These are phyloP conservation scores for Cladosporium velox DNA, from an alignment of 2,329 filamentous ascomycete genomes.

Conservation along the genomic window DNA sequence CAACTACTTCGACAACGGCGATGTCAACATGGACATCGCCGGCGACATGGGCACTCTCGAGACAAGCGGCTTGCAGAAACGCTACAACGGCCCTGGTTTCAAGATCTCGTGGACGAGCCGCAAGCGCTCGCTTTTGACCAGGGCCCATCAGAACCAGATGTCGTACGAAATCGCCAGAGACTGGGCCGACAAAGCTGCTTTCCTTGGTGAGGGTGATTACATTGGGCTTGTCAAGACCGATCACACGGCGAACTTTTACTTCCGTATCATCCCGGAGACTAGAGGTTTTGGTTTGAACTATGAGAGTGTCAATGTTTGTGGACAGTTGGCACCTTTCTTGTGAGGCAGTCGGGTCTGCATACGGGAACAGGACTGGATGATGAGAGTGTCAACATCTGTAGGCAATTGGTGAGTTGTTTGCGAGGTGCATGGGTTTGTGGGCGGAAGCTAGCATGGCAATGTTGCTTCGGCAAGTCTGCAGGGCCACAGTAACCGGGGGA, in stretches of 20 bases:
- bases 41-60: background rate
- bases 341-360: background rate
- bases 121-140: background rate
- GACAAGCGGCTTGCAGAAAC: background rate
- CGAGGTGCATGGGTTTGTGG: no score
- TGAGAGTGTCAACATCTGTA: background rate
- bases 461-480: background rate
- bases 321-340: background rate
- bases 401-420: background rate
- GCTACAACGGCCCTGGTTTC: constrained; percentile 1
- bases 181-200: background rate
- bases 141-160: constrained; percentile 2
- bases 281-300: background rate
- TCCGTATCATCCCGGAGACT: background rate
- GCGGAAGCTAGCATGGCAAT: no score
- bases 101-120: constrained; percentile 3
- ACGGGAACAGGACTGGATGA: background rate
- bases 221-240: background rate
- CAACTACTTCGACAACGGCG: constrained; percentile 9
- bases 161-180: background rate
- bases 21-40: background rate
- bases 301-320: constrained; percentile 2
- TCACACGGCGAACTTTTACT: constrained; percentile 1
- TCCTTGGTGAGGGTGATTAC: background rate
- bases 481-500: no score